Evolutionary conservation across 805 yeast genomes (phyloP), one percentile per base, ranked within the genome.

Genomic region (Isabelozyma rhagii): DNA sequence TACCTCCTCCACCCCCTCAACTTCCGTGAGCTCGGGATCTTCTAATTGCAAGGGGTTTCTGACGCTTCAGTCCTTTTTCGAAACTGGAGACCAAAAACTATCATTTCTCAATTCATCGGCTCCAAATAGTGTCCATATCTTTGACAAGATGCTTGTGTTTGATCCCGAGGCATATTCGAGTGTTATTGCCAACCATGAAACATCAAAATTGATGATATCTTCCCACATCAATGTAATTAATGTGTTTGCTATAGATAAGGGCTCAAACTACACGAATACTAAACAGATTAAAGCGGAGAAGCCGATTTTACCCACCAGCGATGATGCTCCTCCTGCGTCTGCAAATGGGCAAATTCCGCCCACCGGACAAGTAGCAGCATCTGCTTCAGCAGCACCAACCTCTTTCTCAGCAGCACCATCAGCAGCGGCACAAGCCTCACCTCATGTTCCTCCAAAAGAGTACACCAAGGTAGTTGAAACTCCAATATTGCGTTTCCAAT

Each of bases 161-260:
- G 58, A 64, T 67, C 47, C 64, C 60, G 50, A 72, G 55, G 48
- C 68, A 52, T 47, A 58, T 61, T 21, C 42, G 56, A 67, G 39
- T 49, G 68, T 47, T 69, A 66, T 65, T 54, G 57, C 49, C 52
- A 61, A 61, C 11, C 51, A 51, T 57, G 59, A 55, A 55, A 71
- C 53, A 44, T 53, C 47, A 52, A 67, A 72, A 41, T 50, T 81
- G 9, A 52, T 81, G 47, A 62, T 79, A 5, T 69, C 79, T 3
- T 65, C 72, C n/a, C 77, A 81, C 57, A 79, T 82, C 15, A 73
- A 81, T 49, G 74, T 78, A 3, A 55, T 82, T 38, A 82, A 80
- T 57, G 59, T 81, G 3, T 62, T 79, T 39, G 71, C 69, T 3
- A 58, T 80, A 13, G 70, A 66, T 36, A 60, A 54, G 1, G 43